Percentiles rank a stretch among this genome's conserved stretches.
These are phyloP conservation scores for Achaetomium macrosporum DNA, from an alignment of 2,329 filamentous ascomycete genomes.

Conservation along the genomic window DNA sequence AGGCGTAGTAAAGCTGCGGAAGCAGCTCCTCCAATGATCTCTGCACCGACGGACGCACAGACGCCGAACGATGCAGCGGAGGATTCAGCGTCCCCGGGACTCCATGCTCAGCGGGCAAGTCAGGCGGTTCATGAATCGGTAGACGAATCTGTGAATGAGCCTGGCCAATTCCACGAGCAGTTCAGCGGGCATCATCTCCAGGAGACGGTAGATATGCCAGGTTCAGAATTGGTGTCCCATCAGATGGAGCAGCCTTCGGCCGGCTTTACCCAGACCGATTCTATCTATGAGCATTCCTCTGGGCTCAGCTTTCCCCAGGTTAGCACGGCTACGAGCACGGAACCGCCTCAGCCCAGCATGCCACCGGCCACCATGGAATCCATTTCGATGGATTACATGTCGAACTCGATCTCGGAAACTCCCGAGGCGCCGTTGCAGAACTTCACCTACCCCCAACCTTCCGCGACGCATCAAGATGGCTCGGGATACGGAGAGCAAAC, in stretches of 20 bases:
- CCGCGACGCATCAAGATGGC: slow-evolving; percentile 1
- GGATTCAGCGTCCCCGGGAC: slow-evolving; percentile 23
- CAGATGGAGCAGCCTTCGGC: slow-evolving; percentile 14
- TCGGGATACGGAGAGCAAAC: slow-evolving; percentile 15
- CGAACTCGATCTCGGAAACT: slow-evolving; percentile 6
- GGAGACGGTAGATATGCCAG: slow-evolving; percentile 2
- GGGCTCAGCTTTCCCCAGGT: slow-evolving; percentile 18
- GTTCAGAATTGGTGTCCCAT: slow-evolving; percentile 9
- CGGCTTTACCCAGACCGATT: slow-evolving; percentile 9
- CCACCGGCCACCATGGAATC: slow-evolving; percentile 11
- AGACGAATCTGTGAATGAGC: background rate
- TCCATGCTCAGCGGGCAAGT: slow-evolving; percentile 8
- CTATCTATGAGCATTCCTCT: slow-evolving; percentile 19
- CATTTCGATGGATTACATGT: slow-evolving; percentile 10
- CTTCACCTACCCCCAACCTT: slow-evolving; percentile 14
- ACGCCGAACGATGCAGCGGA: slow-evolving; percentile 21
- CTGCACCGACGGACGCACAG: background rate
- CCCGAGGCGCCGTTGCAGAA: slow-evolving; percentile 9
- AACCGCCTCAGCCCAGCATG: slow-evolving; percentile 8
- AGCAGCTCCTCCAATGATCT: background rate
- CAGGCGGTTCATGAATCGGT: background rate
- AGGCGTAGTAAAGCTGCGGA: slow-evolving; percentile 19
- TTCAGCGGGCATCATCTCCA: slow-evolving; percentile 22
- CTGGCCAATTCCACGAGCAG: slow-evolving; percentile 9
- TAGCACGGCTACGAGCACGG: background rate